Evolutionary conservation across 805 yeast genomes (phyloP).

Genomic region (Candida nemodendra): DNA sequence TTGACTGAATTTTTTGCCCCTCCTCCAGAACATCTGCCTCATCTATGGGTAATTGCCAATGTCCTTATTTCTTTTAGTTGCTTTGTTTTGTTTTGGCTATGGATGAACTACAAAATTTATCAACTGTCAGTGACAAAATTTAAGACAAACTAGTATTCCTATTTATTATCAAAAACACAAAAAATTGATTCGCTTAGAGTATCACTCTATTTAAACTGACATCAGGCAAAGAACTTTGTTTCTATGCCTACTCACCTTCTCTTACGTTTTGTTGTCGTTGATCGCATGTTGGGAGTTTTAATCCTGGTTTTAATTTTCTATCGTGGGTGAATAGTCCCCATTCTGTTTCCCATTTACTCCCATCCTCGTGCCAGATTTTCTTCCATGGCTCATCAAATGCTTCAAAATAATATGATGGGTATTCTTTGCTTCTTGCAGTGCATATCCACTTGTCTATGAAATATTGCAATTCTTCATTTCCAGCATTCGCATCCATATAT

Average conservation of each 20-base stretch:
- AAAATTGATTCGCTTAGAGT: too few species aligned
- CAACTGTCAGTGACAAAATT: constrained; percentile 29
- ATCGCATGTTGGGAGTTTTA: constrained; percentile 40
- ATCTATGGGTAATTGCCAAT: constrained; percentile 80
- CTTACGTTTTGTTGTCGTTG: too few species aligned
- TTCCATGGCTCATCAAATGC: constrained; percentile 79
- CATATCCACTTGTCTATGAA: constrained; percentile 57
- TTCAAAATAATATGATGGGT: constrained; percentile 61
- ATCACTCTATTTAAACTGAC: too few species aligned
- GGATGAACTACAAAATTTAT: constrained; percentile 63
- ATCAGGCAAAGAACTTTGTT: too few species aligned
- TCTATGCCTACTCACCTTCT: too few species aligned
- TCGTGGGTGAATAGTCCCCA: constrained; percentile 64
- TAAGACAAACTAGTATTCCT: constrained; percentile 16
- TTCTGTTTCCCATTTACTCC: constrained; percentile 61
- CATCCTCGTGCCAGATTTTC: constrained; percentile 45
- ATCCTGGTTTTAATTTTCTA: constrained; percentile 44
- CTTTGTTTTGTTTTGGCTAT: constrained; percentile 74
- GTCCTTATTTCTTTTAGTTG: constrained; percentile 72
- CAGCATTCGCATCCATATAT: constrained; percentile 47
- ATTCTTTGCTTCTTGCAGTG: constrained; percentile 33
- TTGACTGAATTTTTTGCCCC: constrained; percentile 45
- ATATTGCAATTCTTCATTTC: constrained; percentile 39
- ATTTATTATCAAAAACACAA: too few species aligned
- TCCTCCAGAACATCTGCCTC: constrained; percentile 71